A percentile compares a stretch with the other conserved stretches of the same genome.
Evolutionary conservation across 768 basidiomycete species (phyloP).

Genomic region (Gymnopilus junonius): DNA sequence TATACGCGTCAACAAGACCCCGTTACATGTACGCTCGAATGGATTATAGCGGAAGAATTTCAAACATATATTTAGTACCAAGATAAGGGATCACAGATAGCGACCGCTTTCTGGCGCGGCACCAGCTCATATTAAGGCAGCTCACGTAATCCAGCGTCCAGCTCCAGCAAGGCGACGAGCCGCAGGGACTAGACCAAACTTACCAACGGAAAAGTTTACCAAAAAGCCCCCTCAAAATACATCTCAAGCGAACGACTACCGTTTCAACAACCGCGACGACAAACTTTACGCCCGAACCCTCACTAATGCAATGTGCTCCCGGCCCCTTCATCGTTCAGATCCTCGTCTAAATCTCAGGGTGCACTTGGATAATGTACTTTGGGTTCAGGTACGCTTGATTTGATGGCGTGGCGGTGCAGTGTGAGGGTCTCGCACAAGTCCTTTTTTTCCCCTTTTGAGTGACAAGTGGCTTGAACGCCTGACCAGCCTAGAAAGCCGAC

Average conservation of each 20-base stretch:
- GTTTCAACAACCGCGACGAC: not conserved
- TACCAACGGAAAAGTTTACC: no score
- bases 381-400: slow-evolving; percentile 14
- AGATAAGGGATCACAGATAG: not conserved
- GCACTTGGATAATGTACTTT: not conserved
- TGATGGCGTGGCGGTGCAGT: slow-evolving; percentile 22
- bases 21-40: not conserved
- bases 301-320: not conserved
- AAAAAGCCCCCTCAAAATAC: no score
- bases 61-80: not conserved
- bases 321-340: slow-evolving; percentile 12
- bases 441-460: slow-evolving; percentile 1
- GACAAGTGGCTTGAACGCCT: not conserved
- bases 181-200: not conserved
- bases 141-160: not conserved
- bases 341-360: slow-evolving; percentile 17
- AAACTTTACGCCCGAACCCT: not conserved
- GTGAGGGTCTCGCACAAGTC: slow-evolving; percentile 21
- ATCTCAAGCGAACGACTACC: no score
- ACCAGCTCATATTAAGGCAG: not conserved
- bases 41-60: not conserved
- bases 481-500: slow-evolving; percentile 20
- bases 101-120: not conserved
- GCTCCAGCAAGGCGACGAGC: not conserved
- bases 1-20: no score